Percentiles rank a stretch among this genome's conserved stretches.
Evolutionary conservation across 306 rosid genomes (phyloP).

Genomic region (Aeschynomene evenia): DNA sequence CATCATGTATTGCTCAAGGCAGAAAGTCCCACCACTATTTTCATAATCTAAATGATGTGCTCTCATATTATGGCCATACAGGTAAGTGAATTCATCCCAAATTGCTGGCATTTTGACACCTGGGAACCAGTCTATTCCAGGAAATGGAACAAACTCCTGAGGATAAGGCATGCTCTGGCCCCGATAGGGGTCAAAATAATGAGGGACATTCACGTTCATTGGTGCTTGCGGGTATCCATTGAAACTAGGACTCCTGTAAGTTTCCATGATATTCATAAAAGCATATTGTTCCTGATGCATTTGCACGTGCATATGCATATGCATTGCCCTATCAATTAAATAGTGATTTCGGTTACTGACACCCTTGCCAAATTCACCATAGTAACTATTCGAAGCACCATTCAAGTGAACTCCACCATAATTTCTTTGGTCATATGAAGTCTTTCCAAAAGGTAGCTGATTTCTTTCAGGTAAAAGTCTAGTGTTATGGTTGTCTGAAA

Average conservation of each 20-base stretch:
- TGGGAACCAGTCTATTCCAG: constrained; percentile 46
- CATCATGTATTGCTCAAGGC: constrained; percentile 52
- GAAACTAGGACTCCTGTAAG: constrained; percentile 29
- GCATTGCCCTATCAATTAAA: constrained; percentile 26
- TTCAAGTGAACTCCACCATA: constrained; percentile 42
- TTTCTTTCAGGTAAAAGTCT: constrained; percentile 37
- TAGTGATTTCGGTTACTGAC: constrained; percentile 32
- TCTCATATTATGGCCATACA: constrained; percentile 35
- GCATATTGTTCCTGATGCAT: constrained; percentile 57
- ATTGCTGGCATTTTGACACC: constrained; percentile 36
- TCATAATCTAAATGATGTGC: constrained; percentile 38
- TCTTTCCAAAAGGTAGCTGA: constrained; percentile 33
- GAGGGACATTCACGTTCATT: constrained; percentile 43
- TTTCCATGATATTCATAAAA: constrained; percentile 32
- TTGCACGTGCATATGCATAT: constrained; percentile 39
- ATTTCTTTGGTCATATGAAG: constrained; percentile 36
- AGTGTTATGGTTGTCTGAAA: constrained; percentile 26
- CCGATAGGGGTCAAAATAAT: constrained; percentile 46
- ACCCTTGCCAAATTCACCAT: constrained; percentile 36
- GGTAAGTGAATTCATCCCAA: constrained; percentile 38
- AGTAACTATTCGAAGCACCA: constrained; percentile 38
- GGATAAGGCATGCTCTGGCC: constrained; percentile 46
- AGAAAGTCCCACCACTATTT: neutral
- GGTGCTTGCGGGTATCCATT: constrained; percentile 55
- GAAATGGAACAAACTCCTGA: constrained; percentile 43